These are phyloP conservation scores for Trichoderma parareesei DNA, from an alignment of 495 filamentous ascomycete genomes.

Conservation along the genomic window DNA sequence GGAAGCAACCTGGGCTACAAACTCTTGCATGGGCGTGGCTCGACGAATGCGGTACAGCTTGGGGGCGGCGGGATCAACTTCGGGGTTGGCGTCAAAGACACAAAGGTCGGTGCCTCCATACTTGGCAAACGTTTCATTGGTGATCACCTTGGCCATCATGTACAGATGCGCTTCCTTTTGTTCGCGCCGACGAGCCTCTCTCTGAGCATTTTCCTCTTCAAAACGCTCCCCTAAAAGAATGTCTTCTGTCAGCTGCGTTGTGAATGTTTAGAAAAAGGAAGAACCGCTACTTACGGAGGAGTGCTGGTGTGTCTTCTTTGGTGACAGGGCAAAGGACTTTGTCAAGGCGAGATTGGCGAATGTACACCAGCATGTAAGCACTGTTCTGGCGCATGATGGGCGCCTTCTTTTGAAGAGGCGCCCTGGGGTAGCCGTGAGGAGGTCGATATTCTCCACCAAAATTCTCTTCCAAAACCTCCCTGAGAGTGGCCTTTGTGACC, in stretches of 20 bases:
- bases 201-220: conserved; percentile 68
- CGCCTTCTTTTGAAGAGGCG: conserved; percentile 33
- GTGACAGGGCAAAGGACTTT: conserved; percentile 68
- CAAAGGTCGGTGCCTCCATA: conserved; percentile 84
- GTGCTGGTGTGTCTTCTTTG: conserved; percentile 67
- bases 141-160: conserved; percentile 70
- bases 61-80: conserved; percentile 50
- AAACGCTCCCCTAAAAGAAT: conserved; percentile 50
- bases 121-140: conserved; percentile 65
- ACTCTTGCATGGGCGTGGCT: conserved; percentile 63
- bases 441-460: conserved; percentile 83
- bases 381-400: conserved; percentile 50
- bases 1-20: conserved; percentile 58
- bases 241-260: conserved; percentile 23
- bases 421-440: conserved; percentile 31
- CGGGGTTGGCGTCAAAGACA: conserved; percentile 50
- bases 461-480: conserved; percentile 92
- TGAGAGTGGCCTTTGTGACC: conserved; percentile 84
- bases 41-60: conserved; percentile 61
- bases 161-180: conserved; percentile 90
- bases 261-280: no score
- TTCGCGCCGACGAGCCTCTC: conserved; percentile 71
- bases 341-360: conserved; percentile 76
- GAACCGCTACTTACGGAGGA: conserved; percentile 55
- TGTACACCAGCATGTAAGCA: conserved; percentile 98